A percentile compares a stretch with the other conserved stretches of the same genome.
phyloP scores from a whole-genome alignment of 1,284 basidiomycete species.

The Naganishia sp. region DNA sequence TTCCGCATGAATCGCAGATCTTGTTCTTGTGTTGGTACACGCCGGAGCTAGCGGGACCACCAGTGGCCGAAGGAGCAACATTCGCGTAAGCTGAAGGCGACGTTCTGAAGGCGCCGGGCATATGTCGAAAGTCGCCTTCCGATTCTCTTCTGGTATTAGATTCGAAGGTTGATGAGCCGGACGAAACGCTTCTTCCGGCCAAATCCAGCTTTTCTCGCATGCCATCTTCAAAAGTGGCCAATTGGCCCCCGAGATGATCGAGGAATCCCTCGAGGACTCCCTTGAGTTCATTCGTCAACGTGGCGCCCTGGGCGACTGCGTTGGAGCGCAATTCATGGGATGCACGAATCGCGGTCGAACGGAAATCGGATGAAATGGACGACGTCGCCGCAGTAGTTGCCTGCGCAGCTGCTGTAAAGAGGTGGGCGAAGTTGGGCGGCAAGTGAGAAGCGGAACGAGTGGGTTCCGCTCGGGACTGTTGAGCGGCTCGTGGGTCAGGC shows the following conservation, averaged over 20 bases:
- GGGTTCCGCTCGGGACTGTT: neutral
- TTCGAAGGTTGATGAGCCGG: constrained; percentile 23
- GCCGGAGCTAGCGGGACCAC: too few species aligned
- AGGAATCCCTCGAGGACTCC: constrained; percentile 51
- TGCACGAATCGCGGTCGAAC: constrained; percentile 48
- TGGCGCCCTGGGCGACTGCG: constrained; percentile 42
- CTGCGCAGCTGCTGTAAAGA: constrained; percentile 17
- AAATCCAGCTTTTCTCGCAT: constrained; percentile 30
- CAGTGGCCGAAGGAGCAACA: neutral
- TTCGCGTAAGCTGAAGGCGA: neutral
- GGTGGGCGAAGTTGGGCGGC: constrained; percentile 7
- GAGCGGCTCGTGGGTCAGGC: neutral
- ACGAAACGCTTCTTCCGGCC: constrained; percentile 31
- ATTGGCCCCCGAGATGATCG: constrained; percentile 50
- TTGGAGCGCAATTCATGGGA: constrained; percentile 46
- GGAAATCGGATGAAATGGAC: constrained; percentile 48
- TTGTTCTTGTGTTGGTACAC: constrained; percentile 15
- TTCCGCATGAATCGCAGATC: constrained; percentile 32
- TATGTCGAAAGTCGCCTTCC: constrained; percentile 7
- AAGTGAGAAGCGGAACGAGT: neutral
- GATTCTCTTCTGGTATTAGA: constrained; percentile 7
- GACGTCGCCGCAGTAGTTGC: constrained; percentile 12
- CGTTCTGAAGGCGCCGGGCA: constrained; percentile 25
- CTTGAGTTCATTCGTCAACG: constrained; percentile 47
- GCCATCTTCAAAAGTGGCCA: constrained; percentile 39